Conservation (phyloP, 495 filamentous ascomycete species). For the Penicillium steckii region DNA sequence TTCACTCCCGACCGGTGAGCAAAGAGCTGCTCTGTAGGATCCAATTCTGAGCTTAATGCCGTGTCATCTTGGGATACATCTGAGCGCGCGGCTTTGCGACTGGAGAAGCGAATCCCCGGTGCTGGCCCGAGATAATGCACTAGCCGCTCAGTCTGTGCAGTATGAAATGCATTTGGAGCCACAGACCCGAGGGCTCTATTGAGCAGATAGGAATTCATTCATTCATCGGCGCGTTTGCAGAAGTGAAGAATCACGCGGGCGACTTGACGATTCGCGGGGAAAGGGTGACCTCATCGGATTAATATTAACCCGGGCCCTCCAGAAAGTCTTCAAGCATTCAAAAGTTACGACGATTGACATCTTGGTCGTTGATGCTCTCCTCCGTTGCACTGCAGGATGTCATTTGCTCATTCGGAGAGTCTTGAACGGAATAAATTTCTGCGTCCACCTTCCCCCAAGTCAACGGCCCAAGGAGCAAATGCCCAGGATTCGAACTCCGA, state of each 20-base stretch:
- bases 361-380: not conserved
- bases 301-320: conserved; percentile 26
- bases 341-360: no score
- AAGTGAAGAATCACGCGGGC: not conserved
- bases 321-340: not conserved
- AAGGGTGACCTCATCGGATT: conserved; percentile 25
- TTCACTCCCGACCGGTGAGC: conserved; percentile 78
- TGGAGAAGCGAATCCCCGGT: conserved; percentile 65
- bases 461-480: not conserved
- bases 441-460: not conserved
- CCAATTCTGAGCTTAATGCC: conserved; percentile 16
- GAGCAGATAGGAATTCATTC: conserved; percentile 80
- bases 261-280: not conserved
- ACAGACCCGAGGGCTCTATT: conserved; percentile 67
- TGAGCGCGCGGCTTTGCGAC: conserved; percentile 41
- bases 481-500: not conserved
- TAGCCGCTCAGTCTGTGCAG: conserved; percentile 60
- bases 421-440: not conserved
- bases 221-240: conserved; percentile 46
- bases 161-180: conserved; percentile 58
- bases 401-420: not conserved
- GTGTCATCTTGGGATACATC: conserved; percentile 11
- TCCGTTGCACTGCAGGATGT: not conserved
- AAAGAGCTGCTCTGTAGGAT: conserved; percentile 38
- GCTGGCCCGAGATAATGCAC: conserved; percentile 59